Evolutionary conservation across 2,329 filamentous ascomycete species (phyloP).

Genomic region (Colletotrichum sp.): DNA sequence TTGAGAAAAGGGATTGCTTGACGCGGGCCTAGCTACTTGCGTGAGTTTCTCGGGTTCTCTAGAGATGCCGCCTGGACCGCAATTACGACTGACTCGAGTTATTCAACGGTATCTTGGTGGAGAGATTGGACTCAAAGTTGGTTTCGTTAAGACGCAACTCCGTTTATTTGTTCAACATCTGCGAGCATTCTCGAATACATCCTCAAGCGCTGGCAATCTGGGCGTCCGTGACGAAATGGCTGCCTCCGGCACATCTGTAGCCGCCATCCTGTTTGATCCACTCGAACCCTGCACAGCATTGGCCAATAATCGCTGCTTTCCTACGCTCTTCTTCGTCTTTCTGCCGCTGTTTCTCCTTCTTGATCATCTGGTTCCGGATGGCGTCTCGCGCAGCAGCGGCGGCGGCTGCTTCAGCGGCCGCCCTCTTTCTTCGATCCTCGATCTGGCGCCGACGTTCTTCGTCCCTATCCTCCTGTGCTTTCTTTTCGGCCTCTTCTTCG

Average conservation of each 20-base stretch:
- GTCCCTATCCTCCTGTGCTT: slow-evolving; percentile 37
- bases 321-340: slow-evolving; percentile 40
- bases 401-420: not conserved
- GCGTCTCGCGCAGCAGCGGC: slow-evolving; percentile 34
- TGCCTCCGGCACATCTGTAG: slow-evolving; percentile 66
- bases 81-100: not conserved
- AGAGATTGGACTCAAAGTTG: not conserved
- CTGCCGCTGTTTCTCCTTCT: slow-evolving; percentile 41
- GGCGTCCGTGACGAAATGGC: slow-evolving; percentile 56
- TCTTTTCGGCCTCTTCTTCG: slow-evolving; percentile 25
- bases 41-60: not conserved
- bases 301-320: slow-evolving; percentile 57
- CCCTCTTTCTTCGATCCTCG: slow-evolving; percentile 26
- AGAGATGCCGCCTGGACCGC: not conserved
- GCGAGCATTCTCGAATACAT: not conserved
- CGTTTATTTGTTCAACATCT: not conserved
- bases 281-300: slow-evolving; percentile 58
- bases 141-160: not conserved
- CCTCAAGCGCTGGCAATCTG: slow-evolving; percentile 22
- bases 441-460: slow-evolving; percentile 38
- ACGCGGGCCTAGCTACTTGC: not conserved
- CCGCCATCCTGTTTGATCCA: slow-evolving; percentile 67
- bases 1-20: not conserved
- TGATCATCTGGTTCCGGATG: slow-evolving; percentile 39
- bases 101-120: not conserved